These are phyloP conservation scores for Elaeagnus macrophylla DNA, from an alignment of 306 rosid genomes.

Conservation along the genomic window DNA sequence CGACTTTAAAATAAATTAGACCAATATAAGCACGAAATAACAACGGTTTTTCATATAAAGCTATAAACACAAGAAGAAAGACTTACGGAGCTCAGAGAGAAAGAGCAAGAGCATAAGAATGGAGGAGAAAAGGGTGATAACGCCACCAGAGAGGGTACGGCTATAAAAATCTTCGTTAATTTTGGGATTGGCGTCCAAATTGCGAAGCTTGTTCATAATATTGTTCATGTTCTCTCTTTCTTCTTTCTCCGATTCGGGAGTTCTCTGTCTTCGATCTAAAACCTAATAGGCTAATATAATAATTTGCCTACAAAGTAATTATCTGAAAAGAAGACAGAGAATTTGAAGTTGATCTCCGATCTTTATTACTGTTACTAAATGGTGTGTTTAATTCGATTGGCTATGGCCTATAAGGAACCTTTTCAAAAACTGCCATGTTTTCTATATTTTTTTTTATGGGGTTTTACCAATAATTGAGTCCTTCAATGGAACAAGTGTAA, in stretches of 20 bases:
- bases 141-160: slow-evolving; percentile 95
- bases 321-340: too few species aligned
- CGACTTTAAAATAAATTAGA: neutral
- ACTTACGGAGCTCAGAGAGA: slow-evolving; percentile 88
- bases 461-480: too few species aligned
- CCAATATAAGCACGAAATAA: neutral
- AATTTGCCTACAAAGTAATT: neutral
- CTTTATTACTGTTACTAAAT: too few species aligned
- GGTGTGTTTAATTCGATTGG: too few species aligned
- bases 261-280: neutral
- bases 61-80: neutral
- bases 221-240: slow-evolving; percentile 39
- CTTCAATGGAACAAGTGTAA: too few species aligned
- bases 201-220: slow-evolving; percentile 78
- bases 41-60: neutral
- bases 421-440: too few species aligned
- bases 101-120: slow-evolving; percentile 79
- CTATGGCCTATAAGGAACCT: too few species aligned
- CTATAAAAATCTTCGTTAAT: slow-evolving; percentile 94
- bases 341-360: too few species aligned
- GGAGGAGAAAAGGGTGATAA: slow-evolving; percentile 82
- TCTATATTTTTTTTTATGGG: too few species aligned
- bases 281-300: neutral
- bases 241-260: neutral
- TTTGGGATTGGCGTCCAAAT: slow-evolving; percentile 88